Conservation (phyloP, 352 stramenopile species). For the Phytophthora pini region DNA sequence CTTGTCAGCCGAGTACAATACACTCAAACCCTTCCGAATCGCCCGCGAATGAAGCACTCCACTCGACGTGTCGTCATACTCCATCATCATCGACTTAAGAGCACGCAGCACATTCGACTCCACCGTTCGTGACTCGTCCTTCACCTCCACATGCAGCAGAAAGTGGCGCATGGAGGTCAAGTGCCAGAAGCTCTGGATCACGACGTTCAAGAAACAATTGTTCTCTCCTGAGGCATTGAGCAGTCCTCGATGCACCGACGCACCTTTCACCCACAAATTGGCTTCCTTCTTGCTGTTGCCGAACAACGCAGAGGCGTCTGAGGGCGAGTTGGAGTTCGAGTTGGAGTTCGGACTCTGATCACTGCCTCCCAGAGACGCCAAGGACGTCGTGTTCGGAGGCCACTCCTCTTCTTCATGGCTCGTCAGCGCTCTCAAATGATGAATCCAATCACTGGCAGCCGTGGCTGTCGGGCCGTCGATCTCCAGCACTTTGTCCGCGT, state of each 20-base stretch:
- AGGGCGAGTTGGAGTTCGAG: constrained; percentile 6
- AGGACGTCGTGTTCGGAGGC: constrained; percentile 31
- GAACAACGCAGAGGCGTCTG: constrained; percentile 20
- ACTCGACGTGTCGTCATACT: constrained; percentile 87
- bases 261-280: constrained; percentile 84
- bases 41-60: constrained; percentile 76
- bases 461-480: constrained; percentile 68
- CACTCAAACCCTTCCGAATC: constrained; percentile 85
- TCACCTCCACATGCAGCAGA: constrained; percentile 87
- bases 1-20: constrained; percentile 84
- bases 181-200: constrained; percentile 93
- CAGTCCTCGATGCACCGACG: constrained; percentile 80
- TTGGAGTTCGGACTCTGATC: constrained; percentile 36
- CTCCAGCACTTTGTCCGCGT: constrained; percentile 81
- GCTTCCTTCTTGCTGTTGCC: constrained; percentile 59
- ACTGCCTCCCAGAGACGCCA: constrained; percentile 32
- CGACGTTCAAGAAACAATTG: constrained; percentile 92
- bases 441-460: constrained; percentile 77
- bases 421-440: constrained; percentile 63
- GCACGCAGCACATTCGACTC: constrained; percentile 81
- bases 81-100: constrained; percentile 82
- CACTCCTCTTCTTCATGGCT: constrained; percentile 47
- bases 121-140: constrained; percentile 69
- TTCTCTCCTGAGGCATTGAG: constrained; percentile 87
- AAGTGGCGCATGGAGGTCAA: constrained; percentile 88